phyloP scores from a whole-genome alignment of 2,329 filamentous ascomycete genomes.

The Septoria linicola region DNA sequence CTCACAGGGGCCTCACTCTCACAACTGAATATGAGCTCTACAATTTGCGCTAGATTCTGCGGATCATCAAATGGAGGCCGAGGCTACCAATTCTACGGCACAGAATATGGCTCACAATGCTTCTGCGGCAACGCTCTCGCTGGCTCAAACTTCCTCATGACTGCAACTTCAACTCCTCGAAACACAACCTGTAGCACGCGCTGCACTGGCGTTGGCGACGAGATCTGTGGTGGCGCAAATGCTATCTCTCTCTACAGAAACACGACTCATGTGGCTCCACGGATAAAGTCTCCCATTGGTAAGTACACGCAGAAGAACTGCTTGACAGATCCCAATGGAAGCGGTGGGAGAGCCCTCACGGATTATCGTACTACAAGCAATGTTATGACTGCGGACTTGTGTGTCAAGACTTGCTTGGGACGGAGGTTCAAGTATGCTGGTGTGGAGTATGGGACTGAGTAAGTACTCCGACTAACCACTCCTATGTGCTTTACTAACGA shows the following conservation, averaged over 20 bases:
- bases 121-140: conserved; percentile 34
- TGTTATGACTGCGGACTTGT: conserved; percentile 32
- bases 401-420: conserved; percentile 36
- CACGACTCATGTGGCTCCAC: conserved; percentile 23
- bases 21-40: conserved; percentile 31
- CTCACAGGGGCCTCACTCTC: conserved; percentile 23
- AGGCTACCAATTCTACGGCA: conserved; percentile 35
- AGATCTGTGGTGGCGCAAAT: conserved; percentile 36
- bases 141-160: conserved; percentile 15
- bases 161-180: conserved; percentile 17
- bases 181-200: conserved; percentile 31
- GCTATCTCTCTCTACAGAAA: conserved; percentile 33
- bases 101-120: conserved; percentile 37
- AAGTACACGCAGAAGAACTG: conserved; percentile 30
- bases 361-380: conserved; percentile 17
- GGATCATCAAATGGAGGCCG: conserved; percentile 5
- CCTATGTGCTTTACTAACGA: too few species aligned
- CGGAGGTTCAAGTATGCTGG: conserved; percentile 34
- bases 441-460: conserved; percentile 20
- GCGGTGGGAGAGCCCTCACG: conserved; percentile 24
- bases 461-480: too few species aligned
- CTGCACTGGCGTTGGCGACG: conserved; percentile 29
- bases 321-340: conserved; percentile 27
- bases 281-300: conserved; percentile 25
- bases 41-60: conserved; percentile 35